These are phyloP conservation scores for Themeda triandra DNA, from an alignment of 176 grass and related monocot species.

Conservation along the genomic window DNA sequence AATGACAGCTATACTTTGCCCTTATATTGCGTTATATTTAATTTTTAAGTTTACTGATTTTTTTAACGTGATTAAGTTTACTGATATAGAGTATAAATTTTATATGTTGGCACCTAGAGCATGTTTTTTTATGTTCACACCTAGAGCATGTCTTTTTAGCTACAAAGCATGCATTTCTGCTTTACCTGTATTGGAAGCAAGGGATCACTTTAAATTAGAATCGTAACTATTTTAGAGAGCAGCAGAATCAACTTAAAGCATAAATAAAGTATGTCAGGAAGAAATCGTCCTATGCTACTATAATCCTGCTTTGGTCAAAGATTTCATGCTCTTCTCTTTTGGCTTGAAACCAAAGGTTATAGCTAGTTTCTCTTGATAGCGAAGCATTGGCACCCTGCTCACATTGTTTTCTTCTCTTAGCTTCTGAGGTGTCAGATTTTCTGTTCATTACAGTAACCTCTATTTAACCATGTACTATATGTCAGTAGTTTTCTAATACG, in stretches of 20 bases:
- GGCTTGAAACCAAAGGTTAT: neutral
- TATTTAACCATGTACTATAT: neutral
- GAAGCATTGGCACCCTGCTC: neutral
- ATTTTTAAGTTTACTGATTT: neutral
- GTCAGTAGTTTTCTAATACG: neutral
- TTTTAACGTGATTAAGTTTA: neutral
- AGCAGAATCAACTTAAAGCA: neutral
- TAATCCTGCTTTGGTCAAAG: neutral
- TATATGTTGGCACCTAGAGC: neutral
- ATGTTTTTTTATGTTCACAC: neutral
- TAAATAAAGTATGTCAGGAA: neutral
- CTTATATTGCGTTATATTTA: neutral
- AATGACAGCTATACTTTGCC: slow-evolving; percentile 7
- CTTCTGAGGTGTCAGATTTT: neutral
- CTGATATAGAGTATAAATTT: neutral
- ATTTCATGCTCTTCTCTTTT: neutral
- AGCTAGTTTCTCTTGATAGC: neutral
- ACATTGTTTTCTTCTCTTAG: neutral
- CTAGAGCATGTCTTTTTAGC: neutral
- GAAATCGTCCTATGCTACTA: neutral
- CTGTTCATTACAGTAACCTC: neutral
- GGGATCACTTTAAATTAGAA: neutral
- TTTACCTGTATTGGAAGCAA: neutral
- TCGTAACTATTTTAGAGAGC: neutral
- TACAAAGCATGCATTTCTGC: neutral